Evolutionary conservation across 1,284 basidiomycete species (phyloP).

Genomic region (Fomes fomentarius): DNA sequence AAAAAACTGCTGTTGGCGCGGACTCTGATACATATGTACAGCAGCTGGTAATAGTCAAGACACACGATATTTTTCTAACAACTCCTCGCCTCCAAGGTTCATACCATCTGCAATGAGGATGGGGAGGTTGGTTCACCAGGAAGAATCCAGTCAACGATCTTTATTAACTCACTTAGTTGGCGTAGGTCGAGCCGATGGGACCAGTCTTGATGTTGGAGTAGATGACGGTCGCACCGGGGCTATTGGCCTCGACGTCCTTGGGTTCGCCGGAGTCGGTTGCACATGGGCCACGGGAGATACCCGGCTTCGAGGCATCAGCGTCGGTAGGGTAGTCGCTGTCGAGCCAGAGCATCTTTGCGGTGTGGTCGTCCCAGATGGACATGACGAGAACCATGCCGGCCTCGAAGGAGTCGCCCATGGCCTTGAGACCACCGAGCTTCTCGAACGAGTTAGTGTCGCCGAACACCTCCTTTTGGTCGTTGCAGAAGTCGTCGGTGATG

Average conservation of each 20-base stretch:
- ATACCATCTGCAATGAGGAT: no score
- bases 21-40: no score
- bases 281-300: slow-evolving; percentile 57
- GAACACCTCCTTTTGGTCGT: slow-evolving; percentile 41
- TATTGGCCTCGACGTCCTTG: slow-evolving; percentile 45
- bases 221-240: slow-evolving; percentile 45
- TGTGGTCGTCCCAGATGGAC: slow-evolving; percentile 60
- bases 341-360: slow-evolving; percentile 63
- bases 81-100: no score
- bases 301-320: slow-evolving; percentile 43
- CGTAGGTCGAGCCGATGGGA: slow-evolving; percentile 52
- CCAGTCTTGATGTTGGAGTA: slow-evolving; percentile 65
- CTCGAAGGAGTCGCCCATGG: slow-evolving; percentile 48
- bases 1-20: no score
- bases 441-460: slow-evolving; percentile 41
- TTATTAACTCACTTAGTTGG: slow-evolving; percentile 17
- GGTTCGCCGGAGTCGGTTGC: slow-evolving; percentile 51
- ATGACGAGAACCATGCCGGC: slow-evolving; percentile 58
- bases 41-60: no score
- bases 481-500: slow-evolving; percentile 43
- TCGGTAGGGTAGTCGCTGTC: slow-evolving; percentile 56
- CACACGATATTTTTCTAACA: no score
- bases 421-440: slow-evolving; percentile 38
- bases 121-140: no score
- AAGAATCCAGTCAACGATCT: no score